Evolutionary conservation across 257 asterid species (phyloP).

Genomic region (Penstemon barbatus): DNA sequence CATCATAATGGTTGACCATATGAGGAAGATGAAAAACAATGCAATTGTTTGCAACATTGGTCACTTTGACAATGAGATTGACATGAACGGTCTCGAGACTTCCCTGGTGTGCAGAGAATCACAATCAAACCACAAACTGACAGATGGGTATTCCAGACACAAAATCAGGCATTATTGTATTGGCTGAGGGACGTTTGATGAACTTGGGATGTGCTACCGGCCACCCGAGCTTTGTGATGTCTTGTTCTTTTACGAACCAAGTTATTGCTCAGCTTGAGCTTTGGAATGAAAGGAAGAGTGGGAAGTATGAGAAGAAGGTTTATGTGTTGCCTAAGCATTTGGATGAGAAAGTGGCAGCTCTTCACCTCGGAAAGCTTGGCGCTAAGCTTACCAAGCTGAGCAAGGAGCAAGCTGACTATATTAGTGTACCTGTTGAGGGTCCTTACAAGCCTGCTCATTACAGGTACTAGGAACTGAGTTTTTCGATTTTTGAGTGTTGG

Average conservation of each 20-base stretch:
- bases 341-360: too few species aligned
- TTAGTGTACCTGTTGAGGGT: constrained; percentile 56
- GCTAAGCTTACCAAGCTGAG: constrained; percentile 39
- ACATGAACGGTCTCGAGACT: constrained; percentile 60
- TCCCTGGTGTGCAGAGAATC: constrained; percentile 57
- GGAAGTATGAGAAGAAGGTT: constrained; percentile 36
- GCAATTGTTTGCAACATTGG: constrained; percentile 77
- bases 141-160: constrained; percentile 59
- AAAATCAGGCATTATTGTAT: constrained; percentile 39
- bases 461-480: constrained; percentile 42
- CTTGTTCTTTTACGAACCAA: constrained; percentile 63
- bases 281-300: constrained; percentile 51
- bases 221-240: constrained; percentile 73
- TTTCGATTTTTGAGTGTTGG: too few species aligned
- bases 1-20: constrained; percentile 58
- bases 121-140: constrained; percentile 63
- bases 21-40: constrained; percentile 64
- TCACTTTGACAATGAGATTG: constrained; percentile 64
- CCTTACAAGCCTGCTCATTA: constrained; percentile 67
- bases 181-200: constrained; percentile 70
- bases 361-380: too few species aligned
- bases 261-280: constrained; percentile 68
- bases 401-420: constrained; percentile 53
- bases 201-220: constrained; percentile 71
- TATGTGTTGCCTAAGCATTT: too few species aligned